Percentiles rank a stretch among this genome's conserved stretches.
Evolutionary conservation across 139 green algal genomes (phyloP).

Genomic region (Micromonas pusilla): DNA sequence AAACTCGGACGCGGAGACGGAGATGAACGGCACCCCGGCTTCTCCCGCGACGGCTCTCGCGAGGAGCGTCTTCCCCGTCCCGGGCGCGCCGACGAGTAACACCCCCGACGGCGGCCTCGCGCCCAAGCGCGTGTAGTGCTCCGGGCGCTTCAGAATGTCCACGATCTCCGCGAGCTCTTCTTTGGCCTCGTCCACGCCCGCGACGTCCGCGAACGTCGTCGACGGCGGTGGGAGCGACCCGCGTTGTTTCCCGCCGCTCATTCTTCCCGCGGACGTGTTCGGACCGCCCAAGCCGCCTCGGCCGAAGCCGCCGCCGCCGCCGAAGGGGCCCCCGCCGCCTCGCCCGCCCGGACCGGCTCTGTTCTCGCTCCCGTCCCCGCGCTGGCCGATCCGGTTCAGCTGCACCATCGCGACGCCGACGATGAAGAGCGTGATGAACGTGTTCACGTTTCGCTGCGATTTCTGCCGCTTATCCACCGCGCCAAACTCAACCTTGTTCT

Average conservation of each 20-base stretch:
- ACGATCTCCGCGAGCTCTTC: conserved; percentile 55
- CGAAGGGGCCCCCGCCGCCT: no score
- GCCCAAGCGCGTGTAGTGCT: conserved; percentile 83
- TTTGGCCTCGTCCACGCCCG: conserved; percentile 73
- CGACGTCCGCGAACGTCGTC: conserved; percentile 39
- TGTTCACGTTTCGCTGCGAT: neutral
- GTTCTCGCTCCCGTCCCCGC: no score
- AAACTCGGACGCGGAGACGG: conserved; percentile 38
- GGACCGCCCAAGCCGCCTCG: neutral
- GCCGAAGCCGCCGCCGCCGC: neutral
- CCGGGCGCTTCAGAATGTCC: conserved; percentile 87
- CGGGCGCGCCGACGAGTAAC: conserved; percentile 58
- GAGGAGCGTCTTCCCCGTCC: conserved; percentile 93
- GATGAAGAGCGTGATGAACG: neutral
- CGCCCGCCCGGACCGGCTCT: no score
- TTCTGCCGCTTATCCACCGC: conserved; percentile 44
- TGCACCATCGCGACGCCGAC: neutral
- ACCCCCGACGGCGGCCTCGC: conserved; percentile 43
- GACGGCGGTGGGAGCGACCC: neutral
- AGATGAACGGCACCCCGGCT: conserved; percentile 87
- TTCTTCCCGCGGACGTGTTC: neutral
- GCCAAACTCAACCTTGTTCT: conserved; percentile 59
- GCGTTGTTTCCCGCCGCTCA: neutral
- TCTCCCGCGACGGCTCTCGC: conserved; percentile 92
- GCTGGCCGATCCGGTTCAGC: neutral